Conservation (phyloP, 306 rosid genomes). For the Prunus armeniaca region DNA sequence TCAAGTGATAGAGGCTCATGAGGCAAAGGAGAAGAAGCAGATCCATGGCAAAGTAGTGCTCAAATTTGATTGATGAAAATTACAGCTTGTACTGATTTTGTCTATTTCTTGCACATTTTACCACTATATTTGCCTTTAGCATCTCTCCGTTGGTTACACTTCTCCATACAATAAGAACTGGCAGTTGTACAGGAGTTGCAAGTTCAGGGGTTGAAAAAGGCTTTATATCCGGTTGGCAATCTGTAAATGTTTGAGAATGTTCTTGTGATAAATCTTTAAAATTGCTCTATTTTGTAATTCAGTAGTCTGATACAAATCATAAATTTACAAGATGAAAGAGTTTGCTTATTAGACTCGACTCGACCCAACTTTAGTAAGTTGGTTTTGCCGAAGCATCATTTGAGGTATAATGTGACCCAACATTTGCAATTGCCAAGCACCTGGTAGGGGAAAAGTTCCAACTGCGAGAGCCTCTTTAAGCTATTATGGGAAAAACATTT, state of each 20-base stretch:
- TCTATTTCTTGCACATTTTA: not conserved
- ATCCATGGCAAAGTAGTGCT: conserved; percentile 86
- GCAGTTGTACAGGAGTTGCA: conserved; percentile 8
- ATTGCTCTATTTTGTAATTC: not conserved
- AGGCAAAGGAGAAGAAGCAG: conserved; percentile 70
- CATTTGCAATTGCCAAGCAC: too few relatives aligned
- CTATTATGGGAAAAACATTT: too few relatives aligned
- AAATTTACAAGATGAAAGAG: too few relatives aligned
- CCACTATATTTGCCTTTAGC: not conserved
- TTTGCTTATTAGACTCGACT: too few relatives aligned
- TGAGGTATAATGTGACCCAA: too few relatives aligned
- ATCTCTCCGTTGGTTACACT: conserved; percentile 6
- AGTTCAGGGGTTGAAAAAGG: not conserved
- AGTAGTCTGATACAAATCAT: not conserved
- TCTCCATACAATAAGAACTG: conserved; percentile 18
- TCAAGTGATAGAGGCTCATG: conserved; percentile 86
- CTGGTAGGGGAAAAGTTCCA: too few relatives aligned
- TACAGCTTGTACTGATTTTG: conserved; percentile 11
- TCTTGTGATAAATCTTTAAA: too few relatives aligned
- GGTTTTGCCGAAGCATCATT: too few relatives aligned
- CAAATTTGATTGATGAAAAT: conserved; percentile 53
- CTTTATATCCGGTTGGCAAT: conserved; percentile 1
- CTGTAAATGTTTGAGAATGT: conserved; percentile 21
- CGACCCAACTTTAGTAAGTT: too few relatives aligned
- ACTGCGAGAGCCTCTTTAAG: too few relatives aligned